Evolutionary conservation across 164 flowering plant genomes (phyloP).

Genomic region (Paratinospora sagittata): DNA sequence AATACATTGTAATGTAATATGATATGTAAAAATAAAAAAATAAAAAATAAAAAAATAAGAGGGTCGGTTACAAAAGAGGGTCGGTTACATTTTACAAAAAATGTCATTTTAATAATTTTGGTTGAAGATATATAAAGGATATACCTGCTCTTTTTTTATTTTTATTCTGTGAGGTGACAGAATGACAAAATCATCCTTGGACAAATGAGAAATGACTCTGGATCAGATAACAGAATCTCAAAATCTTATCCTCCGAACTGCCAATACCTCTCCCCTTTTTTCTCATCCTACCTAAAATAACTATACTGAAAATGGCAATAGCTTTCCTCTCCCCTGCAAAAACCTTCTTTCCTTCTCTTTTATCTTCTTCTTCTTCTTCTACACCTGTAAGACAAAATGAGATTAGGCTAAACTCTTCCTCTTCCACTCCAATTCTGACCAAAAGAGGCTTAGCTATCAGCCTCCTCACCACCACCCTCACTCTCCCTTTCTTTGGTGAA

Average conservation of each 20-base stretch:
- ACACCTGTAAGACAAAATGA: constrained; percentile 7
- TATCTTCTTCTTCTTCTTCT: constrained; percentile 26
- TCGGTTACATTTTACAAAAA: too few relatives aligned
- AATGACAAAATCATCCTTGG: constrained; percentile 22
- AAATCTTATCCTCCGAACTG: constrained; percentile 47
- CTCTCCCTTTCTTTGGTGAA: constrained; percentile 25
- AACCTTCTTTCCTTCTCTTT: constrained; percentile 23
- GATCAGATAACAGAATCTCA: constrained; percentile 29
- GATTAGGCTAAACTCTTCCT: constrained; percentile 17
- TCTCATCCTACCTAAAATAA: constrained; percentile 16
- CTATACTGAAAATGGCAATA: constrained; percentile 37
- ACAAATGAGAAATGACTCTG: constrained; percentile 21
- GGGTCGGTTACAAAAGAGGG: too few relatives aligned
- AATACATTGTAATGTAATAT: too few relatives aligned
- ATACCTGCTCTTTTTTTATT: too few relatives aligned
- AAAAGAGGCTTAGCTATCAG: constrained; percentile 44
- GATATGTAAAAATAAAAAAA: too few relatives aligned
- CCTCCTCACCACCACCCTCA: constrained; percentile 10
- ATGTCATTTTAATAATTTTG: too few relatives aligned
- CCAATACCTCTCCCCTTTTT: constrained; percentile 15
- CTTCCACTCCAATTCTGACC: constrained; percentile 19
- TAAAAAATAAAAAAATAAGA: too few relatives aligned
- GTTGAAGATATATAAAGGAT: too few relatives aligned
- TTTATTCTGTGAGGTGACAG: neutral
- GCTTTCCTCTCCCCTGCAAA: constrained; percentile 42